These are phyloP conservation scores for Candida sphagnicola DNA, from an alignment of 805 yeast species.

Conservation along the genomic window DNA sequence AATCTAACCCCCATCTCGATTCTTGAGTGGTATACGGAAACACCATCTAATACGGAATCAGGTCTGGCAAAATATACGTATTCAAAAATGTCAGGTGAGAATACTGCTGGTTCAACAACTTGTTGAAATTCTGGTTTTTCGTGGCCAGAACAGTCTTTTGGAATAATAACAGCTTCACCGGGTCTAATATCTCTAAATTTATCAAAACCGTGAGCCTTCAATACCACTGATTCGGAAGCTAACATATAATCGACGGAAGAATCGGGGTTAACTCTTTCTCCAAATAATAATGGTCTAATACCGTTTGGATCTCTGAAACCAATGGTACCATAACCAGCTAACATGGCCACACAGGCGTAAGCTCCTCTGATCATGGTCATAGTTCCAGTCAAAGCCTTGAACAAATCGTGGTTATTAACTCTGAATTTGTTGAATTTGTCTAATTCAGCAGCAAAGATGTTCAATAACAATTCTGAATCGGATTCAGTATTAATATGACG, in stretches of 20 bases:
- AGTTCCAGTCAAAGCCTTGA: conserved; percentile 80
- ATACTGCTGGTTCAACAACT: conserved; percentile 70
- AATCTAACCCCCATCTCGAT: conserved; percentile 90
- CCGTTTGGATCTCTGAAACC: conserved; percentile 98
- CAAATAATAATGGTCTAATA: conserved; percentile 84
- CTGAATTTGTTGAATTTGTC: conserved; percentile 90
- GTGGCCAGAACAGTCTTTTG: conserved; percentile 51
- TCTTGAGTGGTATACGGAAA: conserved; percentile 89
- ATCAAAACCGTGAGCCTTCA: conserved; percentile 85
- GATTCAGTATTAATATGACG: conserved; percentile 97
- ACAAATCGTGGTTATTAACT: conserved; percentile 86
- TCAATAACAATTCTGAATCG: conserved; percentile 86
- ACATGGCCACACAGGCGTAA: conserved; percentile 92
- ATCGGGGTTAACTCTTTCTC: conserved; percentile 67
- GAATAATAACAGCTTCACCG: conserved; percentile 95
- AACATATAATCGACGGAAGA: conserved; percentile 86
- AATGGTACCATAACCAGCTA: conserved; percentile 93
- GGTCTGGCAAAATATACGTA: conserved; percentile 98
- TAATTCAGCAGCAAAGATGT: conserved; percentile 87
- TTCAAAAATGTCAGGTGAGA: conserved; percentile 95
- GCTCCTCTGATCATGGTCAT: conserved; percentile 86
- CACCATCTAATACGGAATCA: conserved; percentile 94
- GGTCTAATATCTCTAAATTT: conserved; percentile 81
- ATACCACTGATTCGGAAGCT: conserved; percentile 92
- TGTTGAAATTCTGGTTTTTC: conserved; percentile 79